Conservation (phyloP, 108 stramenopile genomes). For the Fragilaria crotonensis region DNA sequence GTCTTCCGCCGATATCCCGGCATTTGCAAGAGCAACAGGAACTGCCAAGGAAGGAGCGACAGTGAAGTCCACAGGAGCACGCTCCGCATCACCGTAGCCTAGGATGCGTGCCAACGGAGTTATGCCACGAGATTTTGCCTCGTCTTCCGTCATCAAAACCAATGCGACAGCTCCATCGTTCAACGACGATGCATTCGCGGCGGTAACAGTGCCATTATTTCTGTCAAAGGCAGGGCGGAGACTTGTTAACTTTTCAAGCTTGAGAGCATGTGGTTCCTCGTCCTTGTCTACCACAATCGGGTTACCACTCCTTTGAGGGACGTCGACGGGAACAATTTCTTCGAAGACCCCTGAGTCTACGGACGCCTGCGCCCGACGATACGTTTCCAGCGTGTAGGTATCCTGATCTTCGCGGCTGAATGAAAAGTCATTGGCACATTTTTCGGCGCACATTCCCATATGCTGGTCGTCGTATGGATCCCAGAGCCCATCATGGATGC, state of each 20-base stretch:
- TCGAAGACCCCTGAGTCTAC: conserved; percentile 65
- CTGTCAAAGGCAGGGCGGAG: conserved; percentile 84
- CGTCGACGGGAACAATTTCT: conserved; percentile 65
- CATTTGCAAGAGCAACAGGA: conserved; percentile 74
- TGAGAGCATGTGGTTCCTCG: conserved; percentile 77
- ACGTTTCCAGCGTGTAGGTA: conserved; percentile 78
- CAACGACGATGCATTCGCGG: conserved; percentile 93
- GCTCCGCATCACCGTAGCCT: conserved; percentile 85
- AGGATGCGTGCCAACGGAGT: conserved; percentile 75
- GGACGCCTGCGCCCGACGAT: conserved; percentile 69
- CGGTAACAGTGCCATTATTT: conserved; percentile 89
- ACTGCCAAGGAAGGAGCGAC: conserved; percentile 88
- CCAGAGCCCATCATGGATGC: conserved; percentile 93
- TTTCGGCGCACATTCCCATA: conserved; percentile 97
- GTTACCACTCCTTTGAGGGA: conserved; percentile 59
- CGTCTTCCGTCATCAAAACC: conserved; percentile 77
- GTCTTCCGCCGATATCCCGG: conserved; percentile 69
- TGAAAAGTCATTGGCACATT: conserved; percentile 68
- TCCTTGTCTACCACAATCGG: conserved; percentile 54
- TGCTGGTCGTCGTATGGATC: conserved; percentile 94
- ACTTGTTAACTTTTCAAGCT: conserved; percentile 50
- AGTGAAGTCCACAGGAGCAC: conserved; percentile 89
- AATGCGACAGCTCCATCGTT: conserved; percentile 96
- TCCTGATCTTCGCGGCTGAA: conserved; percentile 94
- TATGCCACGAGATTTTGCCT: conserved; percentile 56